Percentiles rank a stretch among this genome's conserved stretches.
phyloP scores from a whole-genome alignment of 164 flowering plant species.

The Taxillus chinensis region DNA sequence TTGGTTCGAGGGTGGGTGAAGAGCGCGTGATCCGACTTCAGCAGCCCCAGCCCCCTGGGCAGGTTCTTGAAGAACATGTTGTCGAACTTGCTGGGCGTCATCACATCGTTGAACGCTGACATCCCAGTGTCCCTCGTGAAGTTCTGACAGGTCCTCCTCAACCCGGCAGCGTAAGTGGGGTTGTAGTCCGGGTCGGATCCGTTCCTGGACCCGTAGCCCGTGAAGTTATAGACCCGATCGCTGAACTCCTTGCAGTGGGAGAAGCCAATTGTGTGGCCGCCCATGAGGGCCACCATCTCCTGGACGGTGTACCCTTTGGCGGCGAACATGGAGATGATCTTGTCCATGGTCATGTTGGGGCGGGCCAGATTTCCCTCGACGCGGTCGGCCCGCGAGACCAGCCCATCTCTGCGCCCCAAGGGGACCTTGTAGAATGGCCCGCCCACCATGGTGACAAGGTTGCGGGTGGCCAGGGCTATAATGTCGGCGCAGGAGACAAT shows the following conservation, averaged over 20 bases:
- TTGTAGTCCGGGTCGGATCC: background rate
- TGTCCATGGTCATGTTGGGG: background rate
- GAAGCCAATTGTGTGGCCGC: constrained; percentile 3
- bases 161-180: background rate
- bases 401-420: background rate
- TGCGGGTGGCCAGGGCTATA: background rate
- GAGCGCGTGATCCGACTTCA: background rate
- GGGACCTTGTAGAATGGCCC: background rate
- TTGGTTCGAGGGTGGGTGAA: background rate
- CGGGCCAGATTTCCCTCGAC: background rate
- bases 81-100: constrained; percentile 2
- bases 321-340: background rate
- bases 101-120: constrained; percentile 1
- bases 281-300: constrained; percentile 1
- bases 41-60: constrained; percentile 2
- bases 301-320: background rate
- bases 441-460: constrained; percentile 1
- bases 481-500: constrained; percentile 5
- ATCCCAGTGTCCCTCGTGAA: background rate
- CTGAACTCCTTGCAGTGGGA: constrained; percentile 2
- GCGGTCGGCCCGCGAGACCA: background rate
- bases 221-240: background rate
- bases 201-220: background rate
- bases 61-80: constrained; percentile 2
- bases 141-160: background rate